Conservation (phyloP, 2,329 filamentous ascomycete genomes). For the Xylariaceae sp. region DNA sequence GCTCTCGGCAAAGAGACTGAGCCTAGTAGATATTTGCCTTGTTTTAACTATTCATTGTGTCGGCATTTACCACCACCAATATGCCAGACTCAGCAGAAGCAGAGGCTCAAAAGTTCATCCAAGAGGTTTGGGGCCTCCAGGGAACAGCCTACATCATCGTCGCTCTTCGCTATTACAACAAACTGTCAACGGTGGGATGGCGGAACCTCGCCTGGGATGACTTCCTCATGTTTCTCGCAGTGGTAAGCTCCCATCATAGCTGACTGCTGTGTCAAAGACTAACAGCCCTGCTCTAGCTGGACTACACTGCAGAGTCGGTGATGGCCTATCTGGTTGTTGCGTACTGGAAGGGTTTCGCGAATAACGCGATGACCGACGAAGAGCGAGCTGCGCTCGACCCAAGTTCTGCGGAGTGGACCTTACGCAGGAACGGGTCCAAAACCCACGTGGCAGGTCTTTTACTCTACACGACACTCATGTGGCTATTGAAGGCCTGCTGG, state of each 20-base stretch:
- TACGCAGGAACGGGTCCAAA: conserved; percentile 21
- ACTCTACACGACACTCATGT: conserved; percentile 21
- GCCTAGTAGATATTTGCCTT: no score
- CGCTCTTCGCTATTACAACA: conserved; percentile 18
- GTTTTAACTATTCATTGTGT: background rate
- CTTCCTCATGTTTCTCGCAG: conserved; percentile 16
- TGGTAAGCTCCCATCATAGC: conserved; percentile 12
- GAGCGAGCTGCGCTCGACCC: conserved; percentile 15
- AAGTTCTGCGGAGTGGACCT: conserved; percentile 10
- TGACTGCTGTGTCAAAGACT: background rate
- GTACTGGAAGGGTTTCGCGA: conserved; percentile 22
- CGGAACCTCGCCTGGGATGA: conserved; percentile 17
- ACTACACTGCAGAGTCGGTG: conserved; percentile 20
- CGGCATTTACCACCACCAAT: conserved; percentile 1
- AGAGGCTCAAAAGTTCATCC: conserved; percentile 11
- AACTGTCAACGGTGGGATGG: conserved; percentile 14
- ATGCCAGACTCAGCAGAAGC: conserved; percentile 8
- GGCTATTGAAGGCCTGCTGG: conserved; percentile 23
- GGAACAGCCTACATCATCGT: conserved; percentile 18
- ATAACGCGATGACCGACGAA: conserved; percentile 19
- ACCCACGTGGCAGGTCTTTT: conserved; percentile 19
- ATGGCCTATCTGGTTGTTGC: conserved; percentile 22
- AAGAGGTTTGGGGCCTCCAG: conserved; percentile 23
- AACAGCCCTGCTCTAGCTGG: conserved; percentile 8
- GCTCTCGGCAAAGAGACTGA: no score